Conservation (phyloP, 2,329 filamentous ascomycete species). For the Aspergillus carbonarius region DNA sequence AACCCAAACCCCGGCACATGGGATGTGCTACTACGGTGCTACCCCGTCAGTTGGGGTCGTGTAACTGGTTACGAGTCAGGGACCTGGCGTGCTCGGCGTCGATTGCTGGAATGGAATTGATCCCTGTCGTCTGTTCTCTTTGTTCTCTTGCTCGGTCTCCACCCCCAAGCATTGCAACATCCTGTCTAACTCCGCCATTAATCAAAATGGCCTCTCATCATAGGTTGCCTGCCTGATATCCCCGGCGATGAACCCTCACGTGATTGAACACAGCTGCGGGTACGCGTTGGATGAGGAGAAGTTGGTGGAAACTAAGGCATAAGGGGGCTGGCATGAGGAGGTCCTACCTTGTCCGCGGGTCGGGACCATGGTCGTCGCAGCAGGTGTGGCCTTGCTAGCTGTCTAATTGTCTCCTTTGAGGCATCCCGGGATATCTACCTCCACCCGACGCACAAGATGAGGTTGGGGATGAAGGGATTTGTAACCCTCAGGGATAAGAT, state of each 20-base stretch:
- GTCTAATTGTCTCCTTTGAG: neutral
- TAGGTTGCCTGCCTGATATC: neutral
- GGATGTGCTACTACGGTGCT: neutral
- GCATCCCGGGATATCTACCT: neutral
- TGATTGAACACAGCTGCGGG: slow-evolving; percentile 22
- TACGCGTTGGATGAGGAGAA: slow-evolving; percentile 12
- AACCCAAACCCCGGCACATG: neutral
- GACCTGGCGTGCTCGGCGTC: neutral
- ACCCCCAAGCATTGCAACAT: neutral
- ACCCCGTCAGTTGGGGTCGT: neutral
- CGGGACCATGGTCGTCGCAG: neutral
- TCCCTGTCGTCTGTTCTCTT: slow-evolving; percentile 9
- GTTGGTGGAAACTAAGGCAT: slow-evolving; percentile 1
- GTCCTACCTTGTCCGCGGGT: neutral
- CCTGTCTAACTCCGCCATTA: neutral
- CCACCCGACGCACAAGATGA: neutral
- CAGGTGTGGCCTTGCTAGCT: neutral
- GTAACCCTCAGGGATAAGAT: neutral
- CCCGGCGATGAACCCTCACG: slow-evolving; percentile 13
- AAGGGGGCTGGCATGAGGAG: neutral
- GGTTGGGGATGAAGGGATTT: neutral
- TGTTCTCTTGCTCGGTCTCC: slow-evolving; percentile 7
- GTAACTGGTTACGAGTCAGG: slow-evolving; percentile 10
- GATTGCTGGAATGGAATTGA: neutral
- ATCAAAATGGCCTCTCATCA: neutral